Evolutionary conservation across 345 rosid genomes (phyloP), one percentile per base, ranked within the genome.

Genomic region (Citrus medica): DNA sequence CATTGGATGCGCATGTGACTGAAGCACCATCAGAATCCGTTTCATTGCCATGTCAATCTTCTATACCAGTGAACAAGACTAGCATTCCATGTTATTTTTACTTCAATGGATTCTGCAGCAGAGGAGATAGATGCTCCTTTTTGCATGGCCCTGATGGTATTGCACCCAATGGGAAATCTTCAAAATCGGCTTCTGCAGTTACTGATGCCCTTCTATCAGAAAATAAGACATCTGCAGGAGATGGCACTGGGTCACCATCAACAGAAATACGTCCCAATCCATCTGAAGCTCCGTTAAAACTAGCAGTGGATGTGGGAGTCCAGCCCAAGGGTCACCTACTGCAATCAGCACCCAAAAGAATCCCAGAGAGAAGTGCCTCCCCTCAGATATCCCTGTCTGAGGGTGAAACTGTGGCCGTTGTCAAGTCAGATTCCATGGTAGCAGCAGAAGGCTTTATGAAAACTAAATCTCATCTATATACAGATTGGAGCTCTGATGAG

Each of bases 111-210:
- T 69, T 82, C 79, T 91, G 93, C 78, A 71, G 73, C 55, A 88
- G 88, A 84, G 93, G 91, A 17, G 87, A 84, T 59, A 80, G 59
- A 56, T 91, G 94, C 80, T 78, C 86, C 38, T 91, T 82, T 77
- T 78, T 77, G 30, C 94, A 88, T 79, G 90, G 83, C 33, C 80
- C 82, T 33, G 80, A 78, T 79, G 67, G 60, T 53, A 73, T 56
- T 46, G 53, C 76, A 35, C 35, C 84, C 67, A 40, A 79, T 28
- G 79, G 58, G 61, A 85, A 81, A 65, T 27, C 70, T 74, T 59
- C 46, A 2, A 86, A 76, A 72, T 28, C 60, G 21, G 61, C 80
- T 32, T 68, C 74, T 10, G 73, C 76, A 66, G 42, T 10, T 35
- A 67, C 62, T 6, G 80, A 79, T 38, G 76, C 46, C 24, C 83